Evolutionary conservation across 352 stramenopile genomes (phyloP).

Genomic region (Globisporangium spinosum): DNA sequence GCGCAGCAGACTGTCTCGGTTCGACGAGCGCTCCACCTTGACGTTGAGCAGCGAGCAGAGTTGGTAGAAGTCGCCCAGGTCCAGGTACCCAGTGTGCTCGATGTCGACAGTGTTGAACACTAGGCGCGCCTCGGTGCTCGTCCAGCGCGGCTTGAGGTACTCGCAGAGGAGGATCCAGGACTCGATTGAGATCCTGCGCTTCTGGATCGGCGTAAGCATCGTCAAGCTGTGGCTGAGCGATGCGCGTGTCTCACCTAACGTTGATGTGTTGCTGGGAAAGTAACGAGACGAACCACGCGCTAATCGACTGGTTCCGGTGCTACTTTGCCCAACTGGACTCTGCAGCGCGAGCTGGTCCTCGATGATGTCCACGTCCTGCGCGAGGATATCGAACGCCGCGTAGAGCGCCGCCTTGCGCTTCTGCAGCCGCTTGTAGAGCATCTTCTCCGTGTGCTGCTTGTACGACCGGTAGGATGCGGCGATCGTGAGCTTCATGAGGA

Average conservation of each 20-base stretch:
- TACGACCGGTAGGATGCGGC: conserved; percentile 83
- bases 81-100: conserved; percentile 53
- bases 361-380: conserved; percentile 47
- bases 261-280: conserved; percentile 27
- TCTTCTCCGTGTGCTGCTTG: conserved; percentile 82
- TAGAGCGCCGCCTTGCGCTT: conserved; percentile 79
- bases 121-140: conserved; percentile 57
- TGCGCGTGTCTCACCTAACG: conserved; percentile 30
- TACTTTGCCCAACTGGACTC: neutral
- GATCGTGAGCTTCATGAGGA: conserved; percentile 83
- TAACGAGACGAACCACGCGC: conserved; percentile 62
- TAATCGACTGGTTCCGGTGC: conserved; percentile 1
- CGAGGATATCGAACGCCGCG: conserved; percentile 75
- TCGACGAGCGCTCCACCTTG: conserved; percentile 52
- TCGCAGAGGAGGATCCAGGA: conserved; percentile 71
- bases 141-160: conserved; percentile 76
- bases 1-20: conserved; percentile 36
- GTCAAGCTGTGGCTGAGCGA: conserved; percentile 39
- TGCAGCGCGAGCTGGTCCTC: conserved; percentile 26
- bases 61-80: conserved; percentile 74
- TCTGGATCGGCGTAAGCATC: conserved; percentile 38
- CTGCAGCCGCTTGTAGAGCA: conserved; percentile 82
- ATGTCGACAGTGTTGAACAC: conserved; percentile 82
- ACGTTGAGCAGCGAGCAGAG: conserved; percentile 74
- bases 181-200: conserved; percentile 58